phyloP scores from a whole-genome alignment of 1,139 yeast genomes.

The Yamadazyma triangularis region DNA sequence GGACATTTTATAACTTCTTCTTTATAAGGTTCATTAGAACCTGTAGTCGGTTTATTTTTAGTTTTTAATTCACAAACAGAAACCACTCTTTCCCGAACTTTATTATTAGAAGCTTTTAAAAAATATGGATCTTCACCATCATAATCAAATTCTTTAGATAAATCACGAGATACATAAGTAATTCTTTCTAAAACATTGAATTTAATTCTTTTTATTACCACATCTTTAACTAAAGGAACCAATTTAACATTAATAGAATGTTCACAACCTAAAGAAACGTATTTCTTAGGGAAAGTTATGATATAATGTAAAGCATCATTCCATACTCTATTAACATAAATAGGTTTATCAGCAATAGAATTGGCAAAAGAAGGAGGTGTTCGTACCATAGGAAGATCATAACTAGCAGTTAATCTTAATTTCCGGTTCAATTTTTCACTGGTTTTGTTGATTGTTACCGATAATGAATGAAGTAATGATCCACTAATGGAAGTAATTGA shows the following conservation, averaged over 20 bases:
- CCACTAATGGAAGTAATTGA: constrained; percentile 57
- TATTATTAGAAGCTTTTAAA: constrained; percentile 21
- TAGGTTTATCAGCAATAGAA: constrained; percentile 73
- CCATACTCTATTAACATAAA: constrained; percentile 81
- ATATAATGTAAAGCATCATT: constrained; percentile 75
- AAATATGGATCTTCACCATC: constrained; percentile 43
- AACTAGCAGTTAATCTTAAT: constrained; percentile 24
- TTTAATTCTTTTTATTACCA: constrained; percentile 65
- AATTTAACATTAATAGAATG: constrained; percentile 61
- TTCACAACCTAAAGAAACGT: constrained; percentile 65
- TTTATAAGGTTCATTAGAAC: constrained; percentile 45
- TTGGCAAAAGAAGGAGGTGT: constrained; percentile 79
- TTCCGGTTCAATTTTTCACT: constrained; percentile 36
- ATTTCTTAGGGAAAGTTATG: constrained; percentile 71
- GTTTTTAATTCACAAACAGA: constrained; percentile 64
- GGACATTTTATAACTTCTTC: constrained; percentile 58
- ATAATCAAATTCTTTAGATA: constrained; percentile 54
- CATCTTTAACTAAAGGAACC: constrained; percentile 66
- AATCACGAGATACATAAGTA: constrained; percentile 57
- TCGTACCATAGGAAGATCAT: constrained; percentile 55
- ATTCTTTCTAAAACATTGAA: constrained; percentile 71
- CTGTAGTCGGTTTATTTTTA: constrained; percentile 33
- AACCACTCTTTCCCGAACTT: constrained; percentile 48
- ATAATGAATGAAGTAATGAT: constrained; percentile 32
- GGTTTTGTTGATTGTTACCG: constrained; percentile 26